These are phyloP conservation scores for Arctostaphylos glauca DNA, from an alignment of 148 eudicot genomes.

Conservation along the genomic window DNA sequence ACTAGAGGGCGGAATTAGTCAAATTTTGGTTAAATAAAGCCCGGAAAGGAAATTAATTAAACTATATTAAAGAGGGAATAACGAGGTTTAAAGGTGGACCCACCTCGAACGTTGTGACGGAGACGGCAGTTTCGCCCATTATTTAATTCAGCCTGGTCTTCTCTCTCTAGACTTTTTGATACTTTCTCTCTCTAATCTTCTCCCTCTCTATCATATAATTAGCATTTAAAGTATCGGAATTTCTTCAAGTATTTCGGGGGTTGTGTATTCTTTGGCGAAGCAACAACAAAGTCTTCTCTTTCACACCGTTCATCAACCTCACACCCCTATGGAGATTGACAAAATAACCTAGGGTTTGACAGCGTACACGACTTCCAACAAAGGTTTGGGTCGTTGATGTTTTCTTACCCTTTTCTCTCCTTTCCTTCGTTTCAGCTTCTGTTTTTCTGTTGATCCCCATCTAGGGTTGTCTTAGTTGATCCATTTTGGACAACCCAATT, in stretches of 20 bases:
- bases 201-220: background rate
- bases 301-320: constrained; percentile 44
- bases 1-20: too few species aligned
- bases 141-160: constrained; percentile 8
- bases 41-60: too few species aligned
- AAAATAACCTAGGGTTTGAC: constrained; percentile 52
- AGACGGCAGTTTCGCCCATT: constrained; percentile 46
- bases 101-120: constrained; percentile 52
- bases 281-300: constrained; percentile 38
- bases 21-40: too few species aligned
- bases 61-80: background rate
- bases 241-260: too few species aligned
- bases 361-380: constrained; percentile 16
- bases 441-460: background rate
- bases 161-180: background rate
- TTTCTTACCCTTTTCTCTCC: background rate
- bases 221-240: background rate
- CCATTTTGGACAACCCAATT: constrained; percentile 16
- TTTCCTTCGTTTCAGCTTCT: background rate
- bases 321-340: constrained; percentile 15
- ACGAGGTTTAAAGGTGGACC: constrained; percentile 36
- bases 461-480: constrained; percentile 14
- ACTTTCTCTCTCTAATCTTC: background rate
- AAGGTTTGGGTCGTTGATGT: constrained; percentile 41
- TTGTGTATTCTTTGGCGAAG: constrained; percentile 3